A percentile compares a stretch with the other conserved stretches of the same genome.
Evolutionary conservation across 2,329 filamentous ascomycete species (phyloP).

Genomic region (Epichloe baconii): DNA sequence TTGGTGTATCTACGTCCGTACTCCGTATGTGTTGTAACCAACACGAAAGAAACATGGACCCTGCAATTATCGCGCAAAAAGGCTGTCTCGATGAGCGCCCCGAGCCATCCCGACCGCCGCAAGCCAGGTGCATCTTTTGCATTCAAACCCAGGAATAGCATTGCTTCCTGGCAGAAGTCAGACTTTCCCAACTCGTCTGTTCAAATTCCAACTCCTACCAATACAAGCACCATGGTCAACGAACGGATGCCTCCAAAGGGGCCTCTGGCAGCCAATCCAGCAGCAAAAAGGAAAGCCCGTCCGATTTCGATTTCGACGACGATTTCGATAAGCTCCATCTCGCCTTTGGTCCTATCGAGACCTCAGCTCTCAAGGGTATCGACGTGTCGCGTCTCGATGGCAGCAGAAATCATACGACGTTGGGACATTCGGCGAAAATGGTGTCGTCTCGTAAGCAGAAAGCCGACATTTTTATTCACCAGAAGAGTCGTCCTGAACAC

Average conservation of each 20-base stretch:
- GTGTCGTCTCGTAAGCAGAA: slow-evolving; percentile 41
- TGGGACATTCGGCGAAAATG: slow-evolving; percentile 29
- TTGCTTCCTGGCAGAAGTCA: slow-evolving; percentile 13
- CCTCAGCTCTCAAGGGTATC: slow-evolving; percentile 9
- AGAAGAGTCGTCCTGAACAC: slow-evolving; percentile 42
- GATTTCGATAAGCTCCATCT: slow-evolving; percentile 21
- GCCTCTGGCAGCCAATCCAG: neutral
- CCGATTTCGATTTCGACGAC: slow-evolving; percentile 18
- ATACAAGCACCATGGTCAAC: slow-evolving; percentile 28
- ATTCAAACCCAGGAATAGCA: slow-evolving; percentile 19
- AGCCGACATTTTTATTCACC: slow-evolving; percentile 41
- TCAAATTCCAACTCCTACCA: neutral
- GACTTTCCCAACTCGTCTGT: slow-evolving; percentile 8
- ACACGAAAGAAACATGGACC: slow-evolving; percentile 5
- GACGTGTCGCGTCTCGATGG: neutral
- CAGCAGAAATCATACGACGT: slow-evolving; percentile 14
- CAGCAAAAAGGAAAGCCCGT: slow-evolving; percentile 8
- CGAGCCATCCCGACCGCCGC: slow-evolving; percentile 6
- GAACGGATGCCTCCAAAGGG: slow-evolving; percentile 28
- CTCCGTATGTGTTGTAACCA: neutral
- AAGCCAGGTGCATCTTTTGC: slow-evolving; percentile 20
- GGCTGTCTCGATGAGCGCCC: slow-evolving; percentile 8
- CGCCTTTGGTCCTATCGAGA: slow-evolving; percentile 16
- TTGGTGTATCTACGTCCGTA: neutral
- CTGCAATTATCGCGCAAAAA: slow-evolving; percentile 3